Base-by-base conservation (phyloP, 2,329 filamentous ascomycete species). In the Colletotrichum sp. region DNA sequence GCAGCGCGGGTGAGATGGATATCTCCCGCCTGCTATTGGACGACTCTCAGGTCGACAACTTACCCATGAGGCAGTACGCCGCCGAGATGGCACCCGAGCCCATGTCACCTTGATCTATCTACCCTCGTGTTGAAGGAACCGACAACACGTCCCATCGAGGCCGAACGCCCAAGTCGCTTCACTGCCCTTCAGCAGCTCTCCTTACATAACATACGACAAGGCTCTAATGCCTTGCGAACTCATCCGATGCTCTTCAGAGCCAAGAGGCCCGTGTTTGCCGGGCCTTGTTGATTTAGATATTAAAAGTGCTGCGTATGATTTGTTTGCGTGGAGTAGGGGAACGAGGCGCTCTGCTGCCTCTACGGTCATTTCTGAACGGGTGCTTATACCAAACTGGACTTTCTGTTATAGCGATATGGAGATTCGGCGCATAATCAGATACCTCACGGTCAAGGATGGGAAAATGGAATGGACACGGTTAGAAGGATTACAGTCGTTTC, bases 11-110 rank as follows among this genome's bases (percentile, higher is more conserved):
- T 18, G 91, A 92, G 80, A 93, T 93, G 91, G 91, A 91, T 67
- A 92, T 93, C 61, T 91, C 90, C 18, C 87, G 91, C 15, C 84
- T 93, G 3, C 81, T 93, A 4, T 85, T 92, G n/a, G 90, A 92
- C 69, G 90, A 92, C 77, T 83, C 84, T 6, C 85, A 85, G 73
- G 72, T 82, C 5, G 72, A 76, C 10, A 82, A 80, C 60, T 64
- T 77, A 24, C 78, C 75, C 48, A 68, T 79, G 30, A 80, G 83
- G 21, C 79, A 82, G 28, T 76, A 76, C 26, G 80, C 78, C 15
- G 48, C 78, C 9, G 83, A 85, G 28, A 67, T 67, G 73, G 61
- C 66, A 18, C 72, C 71, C 30, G 74, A 76, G 18, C 61, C 74
- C 13, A 38, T 48, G 16, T 76, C 74, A 30, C 74, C 74, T 55